phyloP scores from a whole-genome alignment of 805 yeast species.

The Lipomyces yamanashiensis region DNA sequence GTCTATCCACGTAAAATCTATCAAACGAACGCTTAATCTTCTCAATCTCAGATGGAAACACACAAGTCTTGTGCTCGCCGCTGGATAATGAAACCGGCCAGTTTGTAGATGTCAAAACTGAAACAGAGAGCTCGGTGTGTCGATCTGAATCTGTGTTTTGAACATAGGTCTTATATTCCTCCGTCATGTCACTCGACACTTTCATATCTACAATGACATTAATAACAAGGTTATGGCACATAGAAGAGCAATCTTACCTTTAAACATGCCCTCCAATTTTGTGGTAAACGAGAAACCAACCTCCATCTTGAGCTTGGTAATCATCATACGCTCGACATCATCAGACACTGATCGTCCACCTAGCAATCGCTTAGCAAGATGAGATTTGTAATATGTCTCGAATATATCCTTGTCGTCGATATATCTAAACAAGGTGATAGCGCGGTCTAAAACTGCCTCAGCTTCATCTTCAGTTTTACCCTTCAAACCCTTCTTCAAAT shows the following conservation, averaged over 20 bases:
- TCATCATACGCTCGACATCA: constrained; percentile 71
- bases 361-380: constrained; percentile 79
- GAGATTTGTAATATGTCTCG: constrained; percentile 82
- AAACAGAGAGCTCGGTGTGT: constrained; percentile 53
- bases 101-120: constrained; percentile 62
- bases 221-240: background rate
- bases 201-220: constrained; percentile 58
- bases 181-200: constrained; percentile 55
- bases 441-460: constrained; percentile 56
- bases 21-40: constrained; percentile 54
- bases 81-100: constrained; percentile 66
- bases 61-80: constrained; percentile 38
- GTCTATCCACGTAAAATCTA: constrained; percentile 55
- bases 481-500: constrained; percentile 55
- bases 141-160: constrained; percentile 33
- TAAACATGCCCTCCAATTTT: constrained; percentile 83
- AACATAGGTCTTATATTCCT: constrained; percentile 34
- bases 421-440: constrained; percentile 67
- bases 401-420: constrained; percentile 83
- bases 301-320: constrained; percentile 71
- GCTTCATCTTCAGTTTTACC: constrained; percentile 54
- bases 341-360: constrained; percentile 52
- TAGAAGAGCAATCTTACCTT: constrained; percentile 38
- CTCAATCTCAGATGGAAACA: constrained; percentile 52
- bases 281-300: constrained; percentile 79